These are phyloP conservation scores for Calonectria crousiana DNA, from an alignment of 2,329 filamentous ascomycete species.

Conservation along the genomic window DNA sequence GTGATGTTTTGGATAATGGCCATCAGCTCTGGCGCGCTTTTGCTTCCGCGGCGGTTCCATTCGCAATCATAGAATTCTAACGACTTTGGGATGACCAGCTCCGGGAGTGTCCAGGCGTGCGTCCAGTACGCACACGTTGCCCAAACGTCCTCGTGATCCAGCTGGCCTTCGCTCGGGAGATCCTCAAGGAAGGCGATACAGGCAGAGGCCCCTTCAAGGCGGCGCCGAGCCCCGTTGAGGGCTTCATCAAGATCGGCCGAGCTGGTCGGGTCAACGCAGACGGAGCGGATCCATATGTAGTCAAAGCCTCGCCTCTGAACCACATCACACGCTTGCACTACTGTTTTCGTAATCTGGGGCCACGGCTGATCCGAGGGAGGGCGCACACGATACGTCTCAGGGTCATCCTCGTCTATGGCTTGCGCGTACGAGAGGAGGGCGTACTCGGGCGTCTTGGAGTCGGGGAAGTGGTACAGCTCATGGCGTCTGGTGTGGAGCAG, in stretches of 20 bases:
- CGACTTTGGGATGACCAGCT: not conserved
- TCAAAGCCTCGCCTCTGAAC: not conserved
- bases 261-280: not conserved
- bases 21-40: not conserved
- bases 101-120: not conserved
- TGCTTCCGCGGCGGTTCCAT: not conserved
- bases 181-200: not conserved
- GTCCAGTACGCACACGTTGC: not conserved
- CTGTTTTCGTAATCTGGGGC: not conserved
- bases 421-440: not conserved
- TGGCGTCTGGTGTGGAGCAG: not conserved
- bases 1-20: not conserved
- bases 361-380: not conserved
- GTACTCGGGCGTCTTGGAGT: not conserved
- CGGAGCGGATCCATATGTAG: not conserved
- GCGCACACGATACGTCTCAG: not conserved
- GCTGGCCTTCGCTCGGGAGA: not conserved
- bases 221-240: not conserved
- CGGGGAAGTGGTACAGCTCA: not conserved
- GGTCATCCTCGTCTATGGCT: not conserved
- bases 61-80: not conserved
- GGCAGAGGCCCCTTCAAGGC: not conserved
- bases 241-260: not conserved
- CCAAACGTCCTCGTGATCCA: not conserved
- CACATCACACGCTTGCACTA: not conserved